Evolutionary conservation across 129 eudicot genomes (phyloP).

Genomic region (Solidago caesia): DNA sequence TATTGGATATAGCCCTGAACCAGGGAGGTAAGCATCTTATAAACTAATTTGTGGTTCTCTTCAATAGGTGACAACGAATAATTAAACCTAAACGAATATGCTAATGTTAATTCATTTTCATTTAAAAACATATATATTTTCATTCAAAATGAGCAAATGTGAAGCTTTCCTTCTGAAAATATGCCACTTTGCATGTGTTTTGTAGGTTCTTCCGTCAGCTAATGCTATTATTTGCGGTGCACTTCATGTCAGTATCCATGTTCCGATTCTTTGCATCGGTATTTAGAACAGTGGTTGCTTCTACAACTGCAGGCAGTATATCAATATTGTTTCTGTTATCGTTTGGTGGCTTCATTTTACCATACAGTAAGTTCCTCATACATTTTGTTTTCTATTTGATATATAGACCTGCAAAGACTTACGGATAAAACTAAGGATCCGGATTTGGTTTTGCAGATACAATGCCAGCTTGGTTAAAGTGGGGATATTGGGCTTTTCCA

Average conservation of each 20-base stretch:
- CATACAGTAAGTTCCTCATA: conserved; percentile 41
- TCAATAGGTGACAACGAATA: background rate
- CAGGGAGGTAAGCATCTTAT: conserved; percentile 51
- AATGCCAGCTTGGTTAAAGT: conserved; percentile 59
- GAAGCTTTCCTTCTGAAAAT: background rate
- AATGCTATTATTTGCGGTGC: conserved; percentile 45
- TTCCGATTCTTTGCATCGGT: conserved; percentile 58
- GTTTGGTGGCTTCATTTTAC: conserved; percentile 70
- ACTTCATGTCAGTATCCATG: conserved; percentile 52
- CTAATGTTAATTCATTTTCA: too few relatives aligned
- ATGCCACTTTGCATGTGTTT: conserved; percentile 4
- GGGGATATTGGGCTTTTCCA: conserved; percentile 65
- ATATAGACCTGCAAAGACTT: conserved; percentile 1
- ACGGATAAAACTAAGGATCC: background rate
- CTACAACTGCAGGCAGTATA: conserved; percentile 53
- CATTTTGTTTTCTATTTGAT: conserved; percentile 5
- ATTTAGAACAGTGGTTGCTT: conserved; percentile 50
- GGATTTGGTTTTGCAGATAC: conserved; percentile 37
- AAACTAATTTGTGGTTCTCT: background rate
- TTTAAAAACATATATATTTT: background rate
- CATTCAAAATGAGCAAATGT: background rate
- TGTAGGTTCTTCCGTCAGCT: conserved; percentile 63
- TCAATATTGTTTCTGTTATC: conserved; percentile 40
- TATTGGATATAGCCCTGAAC: conserved; percentile 67
- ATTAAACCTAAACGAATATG: too few relatives aligned